Evolutionary conservation across 139 green algal genomes (phyloP).

Genomic region (Chlorella sp.): DNA sequence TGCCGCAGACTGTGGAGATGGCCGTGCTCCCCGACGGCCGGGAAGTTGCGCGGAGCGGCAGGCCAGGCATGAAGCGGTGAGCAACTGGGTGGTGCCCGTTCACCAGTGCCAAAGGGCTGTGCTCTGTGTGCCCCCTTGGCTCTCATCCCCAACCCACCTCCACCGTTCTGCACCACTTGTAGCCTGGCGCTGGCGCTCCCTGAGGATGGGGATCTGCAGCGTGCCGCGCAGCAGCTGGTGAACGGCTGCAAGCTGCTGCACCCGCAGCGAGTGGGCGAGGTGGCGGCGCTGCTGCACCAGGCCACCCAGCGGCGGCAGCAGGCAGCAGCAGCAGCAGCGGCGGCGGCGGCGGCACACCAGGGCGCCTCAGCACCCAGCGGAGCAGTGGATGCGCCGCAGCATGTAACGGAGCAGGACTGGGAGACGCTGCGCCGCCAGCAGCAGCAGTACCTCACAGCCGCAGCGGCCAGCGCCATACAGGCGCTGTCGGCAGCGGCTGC

Average conservation of each 20-base stretch:
- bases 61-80: slow-evolving; percentile 41
- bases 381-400: neutral
- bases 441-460: slow-evolving; percentile 17
- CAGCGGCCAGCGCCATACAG: neutral
- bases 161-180: slow-evolving; percentile 30
- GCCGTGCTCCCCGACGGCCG: neutral
- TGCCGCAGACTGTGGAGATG: slow-evolving; percentile 24
- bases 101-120: too few species aligned
- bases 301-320: slow-evolving; percentile 47
- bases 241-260: slow-evolving; percentile 88
- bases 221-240: slow-evolving; percentile 74
- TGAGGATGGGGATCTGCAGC: slow-evolving; percentile 60
- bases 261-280: slow-evolving; percentile 61
- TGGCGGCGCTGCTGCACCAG: slow-evolving; percentile 65
- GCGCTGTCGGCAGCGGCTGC: neutral
- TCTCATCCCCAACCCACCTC: slow-evolving; percentile 46
- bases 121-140: too few species aligned
- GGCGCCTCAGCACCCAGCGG: neutral
- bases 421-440: slow-evolving; percentile 35
- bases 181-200: slow-evolving; percentile 67
- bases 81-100: neutral
- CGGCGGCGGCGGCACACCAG: neutral
- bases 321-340: neutral
- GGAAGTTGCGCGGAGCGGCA: neutral
- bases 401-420: slow-evolving; percentile 9